These are phyloP conservation scores for Pythium phragmiticola DNA, from an alignment of 352 stramenopile genomes.

Conservation along the genomic window DNA sequence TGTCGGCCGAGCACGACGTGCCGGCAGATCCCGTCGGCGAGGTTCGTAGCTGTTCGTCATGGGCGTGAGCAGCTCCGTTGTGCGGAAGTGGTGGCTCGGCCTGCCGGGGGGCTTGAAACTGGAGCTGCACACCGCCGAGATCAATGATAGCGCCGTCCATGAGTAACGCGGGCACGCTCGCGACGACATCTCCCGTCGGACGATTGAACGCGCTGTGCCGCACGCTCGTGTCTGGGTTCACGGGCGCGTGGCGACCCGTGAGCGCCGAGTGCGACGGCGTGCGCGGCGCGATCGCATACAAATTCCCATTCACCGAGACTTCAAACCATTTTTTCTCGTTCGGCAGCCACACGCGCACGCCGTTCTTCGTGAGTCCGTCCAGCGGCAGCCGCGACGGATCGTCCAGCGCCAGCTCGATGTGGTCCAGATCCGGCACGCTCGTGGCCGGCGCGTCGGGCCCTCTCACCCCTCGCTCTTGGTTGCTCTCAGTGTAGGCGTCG, in stretches of 20 bases:
- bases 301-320: slow-evolving; percentile 74
- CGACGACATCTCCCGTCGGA: slow-evolving; percentile 35
- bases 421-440: slow-evolving; percentile 32
- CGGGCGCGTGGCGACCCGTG: slow-evolving; percentile 10
- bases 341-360: slow-evolving; percentile 73
- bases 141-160: slow-evolving; percentile 76
- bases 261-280: slow-evolving; percentile 23
- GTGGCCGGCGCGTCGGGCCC: neutral
- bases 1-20: neutral
- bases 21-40: neutral
- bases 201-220: slow-evolving; percentile 72
- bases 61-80: too few species aligned
- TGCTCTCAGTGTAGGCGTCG: neutral
- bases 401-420: slow-evolving; percentile 41
- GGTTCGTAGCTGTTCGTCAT: neutral
- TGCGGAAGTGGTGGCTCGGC: neutral
- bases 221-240: slow-evolving; percentile 24
- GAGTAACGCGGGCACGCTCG: slow-evolving; percentile 45
- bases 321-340: slow-evolving; percentile 76
- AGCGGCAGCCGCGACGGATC: slow-evolving; percentile 45
- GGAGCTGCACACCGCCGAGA: slow-evolving; percentile 69
- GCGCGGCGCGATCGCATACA: slow-evolving; percentile 65
- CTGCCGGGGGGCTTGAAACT: slow-evolving; percentile 57
- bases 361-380: slow-evolving; percentile 82
- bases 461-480: slow-evolving; percentile 6